A percentile compares a stretch with the other conserved stretches of the same genome.
These are phyloP conservation scores for Asterella californica DNA, from an alignment of 225 moss, liverwort and hornwort genomes.

Conservation along the genomic window DNA sequence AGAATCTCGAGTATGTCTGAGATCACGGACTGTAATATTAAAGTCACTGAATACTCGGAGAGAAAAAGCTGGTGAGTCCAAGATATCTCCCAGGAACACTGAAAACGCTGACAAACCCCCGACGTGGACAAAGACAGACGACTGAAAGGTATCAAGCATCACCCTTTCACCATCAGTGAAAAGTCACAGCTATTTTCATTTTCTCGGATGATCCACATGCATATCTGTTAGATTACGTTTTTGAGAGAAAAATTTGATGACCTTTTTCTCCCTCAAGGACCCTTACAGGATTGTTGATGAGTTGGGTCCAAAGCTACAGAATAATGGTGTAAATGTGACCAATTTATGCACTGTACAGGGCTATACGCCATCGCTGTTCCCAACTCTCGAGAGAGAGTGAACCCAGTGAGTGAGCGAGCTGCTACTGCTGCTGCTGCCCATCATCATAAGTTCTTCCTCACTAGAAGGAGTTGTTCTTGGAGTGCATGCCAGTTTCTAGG, in stretches of 20 bases:
- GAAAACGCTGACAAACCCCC: too few relatives aligned
- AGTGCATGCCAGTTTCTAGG: background rate
- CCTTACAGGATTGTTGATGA: constrained; percentile 20
- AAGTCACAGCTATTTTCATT: constrained; percentile 16
- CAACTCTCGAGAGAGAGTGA: background rate
- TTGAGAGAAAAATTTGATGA: constrained; percentile 1
- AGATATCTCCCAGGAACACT: too few relatives aligned
- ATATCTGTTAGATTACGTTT: background rate
- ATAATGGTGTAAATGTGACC: constrained; percentile 6
- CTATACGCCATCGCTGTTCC: constrained; percentile 7
- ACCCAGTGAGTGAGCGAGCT: background rate
- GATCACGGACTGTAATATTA: too few relatives aligned
- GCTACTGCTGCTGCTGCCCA: too few relatives aligned
- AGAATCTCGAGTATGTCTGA: too few relatives aligned
- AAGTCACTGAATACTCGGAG: too few relatives aligned
- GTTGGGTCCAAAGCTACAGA: constrained; percentile 10
- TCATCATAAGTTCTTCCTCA: background rate
- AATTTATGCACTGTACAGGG: constrained; percentile 19
- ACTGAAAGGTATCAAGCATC: background rate
- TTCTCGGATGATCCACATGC: constrained; percentile 8
- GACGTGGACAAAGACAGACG: too few relatives aligned
- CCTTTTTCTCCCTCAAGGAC: constrained; percentile 2
- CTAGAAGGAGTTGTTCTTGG: background rate
- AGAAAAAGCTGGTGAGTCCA: too few relatives aligned
- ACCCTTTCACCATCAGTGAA: constrained; percentile 17